Base-by-base conservation (phyloP, 176 grass and related monocot genomes). In the Oryza glaberrima region DNA sequence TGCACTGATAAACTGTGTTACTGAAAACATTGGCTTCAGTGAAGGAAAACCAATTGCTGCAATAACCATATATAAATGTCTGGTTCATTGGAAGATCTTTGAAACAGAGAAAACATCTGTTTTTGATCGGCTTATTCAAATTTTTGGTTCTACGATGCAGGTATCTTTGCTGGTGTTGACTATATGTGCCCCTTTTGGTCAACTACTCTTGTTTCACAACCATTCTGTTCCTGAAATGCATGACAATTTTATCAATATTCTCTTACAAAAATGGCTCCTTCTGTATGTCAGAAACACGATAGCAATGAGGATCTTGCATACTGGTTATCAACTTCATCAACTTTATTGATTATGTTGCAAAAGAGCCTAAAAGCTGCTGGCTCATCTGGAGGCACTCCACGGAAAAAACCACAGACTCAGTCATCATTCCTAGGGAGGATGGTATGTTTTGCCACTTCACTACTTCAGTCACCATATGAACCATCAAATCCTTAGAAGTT, bases 31-130 rank as follows among this genome's bases (percentile, higher is more conserved):
- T 93, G 96, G 91, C 56, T 88, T 95, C 61, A 93, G 79, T 85
- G 77, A 86, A 85, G 96, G 87, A 89, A 98, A 95, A 9, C 90
- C 96, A n/a, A 41, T 94, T 58, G 91, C 93, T 92, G 96, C 91
- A 78, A 73, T 98, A 41, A 92, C 91, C 51, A 92, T 98, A 72
- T 98, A 98, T 69, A 92, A 98, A 78, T 98, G 91, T 88, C 91
- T 98, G 82, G 83, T 98, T 75, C 91, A 98, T 34, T 98, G 96
- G 96, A 98, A 95, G 81, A 76, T 87, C 46, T 98, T 98, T 81
- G 89, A 98, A 89, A 87, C 91, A 81, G 96, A 98, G 77, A 98
- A 92, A 77, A 98, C 93, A 68, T 92, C 71, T 83, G 91, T 92
- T 84, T 98, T 98, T 82, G 91, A 98, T 64, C 86, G 68, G 30